Base-by-base conservation (phyloP, 2,329 filamentous ascomycete genomes). In the Chaetomium olivaceum region DNA sequence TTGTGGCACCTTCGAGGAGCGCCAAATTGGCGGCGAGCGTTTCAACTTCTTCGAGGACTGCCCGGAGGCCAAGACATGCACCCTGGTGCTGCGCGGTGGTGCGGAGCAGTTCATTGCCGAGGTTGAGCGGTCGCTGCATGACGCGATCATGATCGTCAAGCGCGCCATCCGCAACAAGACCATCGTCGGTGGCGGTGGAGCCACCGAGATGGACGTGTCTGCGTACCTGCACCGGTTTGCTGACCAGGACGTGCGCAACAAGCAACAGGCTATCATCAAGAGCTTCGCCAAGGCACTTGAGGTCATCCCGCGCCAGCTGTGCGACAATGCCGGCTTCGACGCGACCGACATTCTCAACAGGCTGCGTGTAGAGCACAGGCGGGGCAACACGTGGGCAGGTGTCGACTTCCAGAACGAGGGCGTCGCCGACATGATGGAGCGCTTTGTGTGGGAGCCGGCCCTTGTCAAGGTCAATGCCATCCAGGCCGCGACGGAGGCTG, bases 111-210 rank as follows among this genome's bases (percentile, higher is more conserved):
- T 99, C 81, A 99, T 99, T 74, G 95, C 95, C 65, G 95, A 99
- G 79, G 95, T 97, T 1, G 95, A 99, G 83, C 91, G 95, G 70
- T 97, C 92, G 76, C 86, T 99, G 71, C 95, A 99, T 83, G 95
- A 99, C 75, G 95, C 95, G 73, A 98, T 99, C 80, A 99, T 99
- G 95, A 97, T 99, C 75, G 95, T 99, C 76, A 98, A 98, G 87
- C 93, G 96, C 68, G 92, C 95, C 31, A 92, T 98, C 79, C 92
- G 92, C 82, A 96, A 98, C 84, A 90, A 90, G 76, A 91, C 87
- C 76, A 97, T 99, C 71, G 95, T 99, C 29, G 95, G 93, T 55
- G 95, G 95, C 73, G 95, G 95, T 73, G 95, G 95, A 77, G 94
- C 95, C 21, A 89, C 85, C 74, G 95, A 99, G 84, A 98, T 99